Evolutionary conservation across 176 grass and related monocot genomes (phyloP), one percentile per base, ranked within the genome.

Genomic region (Aegilops sharonensis): DNA sequence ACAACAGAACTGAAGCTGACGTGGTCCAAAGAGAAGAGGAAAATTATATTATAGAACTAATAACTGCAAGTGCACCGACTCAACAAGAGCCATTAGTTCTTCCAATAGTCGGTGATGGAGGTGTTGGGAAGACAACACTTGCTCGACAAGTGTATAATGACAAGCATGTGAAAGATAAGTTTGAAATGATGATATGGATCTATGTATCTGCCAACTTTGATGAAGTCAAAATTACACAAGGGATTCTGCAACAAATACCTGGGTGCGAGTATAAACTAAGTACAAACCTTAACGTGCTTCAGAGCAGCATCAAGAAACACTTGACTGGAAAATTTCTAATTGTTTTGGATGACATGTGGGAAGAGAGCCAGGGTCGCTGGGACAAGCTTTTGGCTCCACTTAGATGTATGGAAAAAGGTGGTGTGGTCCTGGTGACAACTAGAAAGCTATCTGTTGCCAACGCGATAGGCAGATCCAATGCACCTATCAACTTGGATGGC

Each of bases 261-360:
- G 5, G 21, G 14, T 68, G 82, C 3, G 45, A 61, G 9, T 20
- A 75, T 30, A 78, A 50, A 17, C 40, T 29, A 0, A 60, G 37
- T 5, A 56, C 24, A 4, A 89, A 72, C 24, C 50, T 92, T 6
- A 76, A 37, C 42, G 57, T 68, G 78, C 84, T 92, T 21, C 84
- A 89, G 36, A 6, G 34, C 31, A 20, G 9, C 35, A 72, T 93
- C 70, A 84, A 71, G 25, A 59, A 68, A 78, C 39, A 64, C 37
- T 83, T 93, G 86, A 40, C 31, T 32, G 64, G 78, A 84, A 78
- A 77, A 11, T 92, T 92, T 81, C 56, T 90, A 30, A 40, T 93
- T 74, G 86, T 93, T 42, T 39, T 93, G 77, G 92, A 93, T 91
- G 89, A 93, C 82, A 75, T 91, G 39, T 90, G 91, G 88, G 76